These are phyloP conservation scores for Solioccasus polychromus DNA, from an alignment of 768 basidiomycete species.

Conservation along the genomic window DNA sequence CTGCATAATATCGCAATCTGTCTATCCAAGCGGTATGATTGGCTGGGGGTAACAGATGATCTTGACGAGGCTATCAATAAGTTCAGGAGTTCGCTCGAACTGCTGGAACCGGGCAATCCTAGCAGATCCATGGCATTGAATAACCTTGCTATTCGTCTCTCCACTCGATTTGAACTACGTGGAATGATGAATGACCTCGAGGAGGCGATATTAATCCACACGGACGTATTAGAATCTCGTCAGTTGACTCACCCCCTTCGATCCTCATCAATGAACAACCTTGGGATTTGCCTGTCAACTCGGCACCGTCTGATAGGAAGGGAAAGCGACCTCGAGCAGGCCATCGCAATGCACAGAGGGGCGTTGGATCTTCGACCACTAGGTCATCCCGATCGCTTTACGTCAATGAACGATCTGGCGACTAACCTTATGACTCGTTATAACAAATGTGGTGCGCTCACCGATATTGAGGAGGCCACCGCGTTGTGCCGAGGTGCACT, in stretches of 20 bases:
- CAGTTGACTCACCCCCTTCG: constrained; percentile 6
- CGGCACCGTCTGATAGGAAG: background rate
- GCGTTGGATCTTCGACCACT: background rate
- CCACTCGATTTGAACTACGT: background rate
- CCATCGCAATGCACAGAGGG: constrained; percentile 11
- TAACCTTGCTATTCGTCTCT: background rate
- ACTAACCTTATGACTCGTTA: constrained; percentile 1
- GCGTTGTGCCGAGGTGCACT: background rate
- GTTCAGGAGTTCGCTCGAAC: background rate
- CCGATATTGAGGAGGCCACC: background rate
- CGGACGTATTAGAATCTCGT: background rate
- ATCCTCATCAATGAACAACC: constrained; percentile 6
- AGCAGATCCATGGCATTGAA: background rate
- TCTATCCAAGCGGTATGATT: background rate
- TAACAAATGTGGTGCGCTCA: background rate
- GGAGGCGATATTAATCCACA: background rate
- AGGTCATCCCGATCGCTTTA: background rate
- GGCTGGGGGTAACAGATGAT: background rate
- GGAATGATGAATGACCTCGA: background rate
- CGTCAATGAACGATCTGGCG: background rate
- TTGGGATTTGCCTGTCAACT: constrained; percentile 12
- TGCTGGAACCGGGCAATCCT: background rate
- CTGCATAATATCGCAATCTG: constrained; percentile 1
- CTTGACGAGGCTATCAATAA: background rate
- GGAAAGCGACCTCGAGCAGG: constrained; percentile 18